A percentile compares a stretch with the other conserved stretches of the same genome.
Conservation (phyloP, 2,329 filamentous ascomycete genomes). For the Colletotrichum somersetense region DNA sequence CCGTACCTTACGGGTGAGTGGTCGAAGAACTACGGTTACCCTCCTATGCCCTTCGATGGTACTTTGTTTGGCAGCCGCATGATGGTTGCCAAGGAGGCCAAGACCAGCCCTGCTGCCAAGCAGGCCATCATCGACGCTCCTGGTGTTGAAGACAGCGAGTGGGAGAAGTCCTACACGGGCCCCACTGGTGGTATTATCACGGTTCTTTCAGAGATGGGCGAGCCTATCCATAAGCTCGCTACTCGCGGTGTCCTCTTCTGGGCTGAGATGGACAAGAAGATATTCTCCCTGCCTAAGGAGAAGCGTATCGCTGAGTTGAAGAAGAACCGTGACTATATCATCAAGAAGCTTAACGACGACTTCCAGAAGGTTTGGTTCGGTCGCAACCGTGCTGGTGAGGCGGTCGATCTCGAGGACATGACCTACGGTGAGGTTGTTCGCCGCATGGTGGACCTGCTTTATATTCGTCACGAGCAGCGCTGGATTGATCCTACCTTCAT, state of each 20-base stretch:
- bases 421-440: slow-evolving; percentile 90
- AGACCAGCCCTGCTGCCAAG: slow-evolving; percentile 89
- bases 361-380: slow-evolving; percentile 99
- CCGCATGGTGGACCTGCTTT: slow-evolving; percentile 90
- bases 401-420: slow-evolving; percentile 94
- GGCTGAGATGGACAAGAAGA: slow-evolving; percentile 99
- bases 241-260: slow-evolving; percentile 97
- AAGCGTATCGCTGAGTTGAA: slow-evolving; percentile 90
- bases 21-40: slow-evolving; percentile 89
- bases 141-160: slow-evolving; percentile 84
- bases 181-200: slow-evolving; percentile 94
- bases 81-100: slow-evolving; percentile 94
- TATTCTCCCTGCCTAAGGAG: slow-evolving; percentile 95
- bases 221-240: slow-evolving; percentile 98
- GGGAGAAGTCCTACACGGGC: slow-evolving; percentile 95
- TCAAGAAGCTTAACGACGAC: slow-evolving; percentile 94
- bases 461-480: slow-evolving; percentile 88
- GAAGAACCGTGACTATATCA: slow-evolving; percentile 91
- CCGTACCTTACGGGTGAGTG: slow-evolving; percentile 91
- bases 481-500: slow-evolving; percentile 92
- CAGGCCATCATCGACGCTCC: slow-evolving; percentile 89
- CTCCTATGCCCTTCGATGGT: slow-evolving; percentile 94
- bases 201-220: slow-evolving; percentile 98
- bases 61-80: slow-evolving; percentile 91
- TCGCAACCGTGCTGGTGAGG: slow-evolving; percentile 81